Base-by-base conservation (phyloP, 306 rosid species). In the Myrica gale region DNA sequence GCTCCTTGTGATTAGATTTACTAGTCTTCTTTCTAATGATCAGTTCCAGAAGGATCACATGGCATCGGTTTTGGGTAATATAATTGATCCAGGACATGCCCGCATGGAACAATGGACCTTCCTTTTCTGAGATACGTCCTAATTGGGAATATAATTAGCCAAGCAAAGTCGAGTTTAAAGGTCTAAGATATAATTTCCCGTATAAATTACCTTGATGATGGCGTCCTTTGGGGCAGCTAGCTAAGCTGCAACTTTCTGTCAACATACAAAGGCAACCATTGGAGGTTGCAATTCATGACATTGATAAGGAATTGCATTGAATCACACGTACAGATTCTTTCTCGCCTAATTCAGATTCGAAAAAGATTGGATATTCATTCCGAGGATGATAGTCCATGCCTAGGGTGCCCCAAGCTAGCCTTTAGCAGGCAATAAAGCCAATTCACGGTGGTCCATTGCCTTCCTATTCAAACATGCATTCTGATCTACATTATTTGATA, bases 311-410 rank as follows among this genome's bases (percentile, higher is more conserved):
- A n/a, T 32, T 58, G 7, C 47, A 71, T 75, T 51, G 76, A 69
- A 47, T 47, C 51, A 47, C 12, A 12, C 74, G 45, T 45, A 32
- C n/a, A 63, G 81, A 71, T 61, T 81, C 51, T 52, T 17, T 62
- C 17, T 66, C 11, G 20, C 19, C 7, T 23, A 47, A 74, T 16
- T 26, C 48, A 78, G 83, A 78, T 77, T 81, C 85, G 76, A 44
- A 71, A 81, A 56, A 65, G 63, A 74, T 52, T 20, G 69, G 16
- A 11, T 15, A 15, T 9, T 66, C 70, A 66, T 16, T 41, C 21
- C 12, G 32, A 41, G 70, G 23, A 66, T 66, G 50, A 66, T 42
- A 50, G 26, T 66, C 32, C 70, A 66, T 42, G 15, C 42, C 23
- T 66, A 17, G 70, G 1, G 20, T 62, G 45, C 46, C 68, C 21